A percentile compares a stretch with the other conserved stretches of the same genome.
Conservation (phyloP, 2,329 filamentous ascomycete genomes). For the Eutypella sp. region DNA sequence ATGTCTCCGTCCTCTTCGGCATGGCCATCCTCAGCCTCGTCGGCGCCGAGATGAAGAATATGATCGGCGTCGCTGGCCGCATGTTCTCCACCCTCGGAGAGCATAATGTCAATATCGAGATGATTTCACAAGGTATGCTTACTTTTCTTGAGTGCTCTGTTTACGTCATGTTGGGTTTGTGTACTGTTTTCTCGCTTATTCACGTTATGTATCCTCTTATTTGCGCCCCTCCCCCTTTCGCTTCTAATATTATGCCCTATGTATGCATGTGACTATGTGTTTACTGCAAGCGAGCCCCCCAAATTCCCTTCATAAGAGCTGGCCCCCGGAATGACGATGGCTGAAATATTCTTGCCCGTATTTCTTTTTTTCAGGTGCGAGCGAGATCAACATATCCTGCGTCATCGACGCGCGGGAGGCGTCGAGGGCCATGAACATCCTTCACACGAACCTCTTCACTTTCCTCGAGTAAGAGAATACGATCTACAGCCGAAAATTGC, state of each 20-base stretch:
- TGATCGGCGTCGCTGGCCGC: slow-evolving; percentile 85
- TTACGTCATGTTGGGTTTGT: neutral
- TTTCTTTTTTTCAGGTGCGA: slow-evolving; percentile 60
- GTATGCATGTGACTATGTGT: too few species aligned
- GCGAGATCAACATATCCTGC: slow-evolving; percentile 98
- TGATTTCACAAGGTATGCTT: slow-evolving; percentile 90
- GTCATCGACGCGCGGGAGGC: slow-evolving; percentile 91
- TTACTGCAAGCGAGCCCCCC: too few species aligned
- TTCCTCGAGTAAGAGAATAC: slow-evolving; percentile 75
- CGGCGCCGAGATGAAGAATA: slow-evolving; percentile 95
- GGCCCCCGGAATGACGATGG: too few species aligned
- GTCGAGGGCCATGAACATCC: slow-evolving; percentile 87
- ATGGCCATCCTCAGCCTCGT: slow-evolving; percentile 97
- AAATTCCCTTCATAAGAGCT: too few species aligned
- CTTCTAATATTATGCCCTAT: too few species aligned
- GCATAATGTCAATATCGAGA: slow-evolving; percentile 94
- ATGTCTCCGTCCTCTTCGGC: slow-evolving; percentile 81
- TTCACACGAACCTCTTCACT: slow-evolving; percentile 95
- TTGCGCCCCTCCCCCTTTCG: neutral
- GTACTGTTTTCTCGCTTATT: neutral
- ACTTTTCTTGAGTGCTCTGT: neutral
- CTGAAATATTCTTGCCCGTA: slow-evolving; percentile 9
- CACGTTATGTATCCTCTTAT: neutral
- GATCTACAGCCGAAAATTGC: too few species aligned
- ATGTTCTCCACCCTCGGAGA: slow-evolving; percentile 96